These are phyloP conservation scores for Daedaleopsis nitida DNA, from an alignment of 768 basidiomycete genomes.

Conservation along the genomic window DNA sequence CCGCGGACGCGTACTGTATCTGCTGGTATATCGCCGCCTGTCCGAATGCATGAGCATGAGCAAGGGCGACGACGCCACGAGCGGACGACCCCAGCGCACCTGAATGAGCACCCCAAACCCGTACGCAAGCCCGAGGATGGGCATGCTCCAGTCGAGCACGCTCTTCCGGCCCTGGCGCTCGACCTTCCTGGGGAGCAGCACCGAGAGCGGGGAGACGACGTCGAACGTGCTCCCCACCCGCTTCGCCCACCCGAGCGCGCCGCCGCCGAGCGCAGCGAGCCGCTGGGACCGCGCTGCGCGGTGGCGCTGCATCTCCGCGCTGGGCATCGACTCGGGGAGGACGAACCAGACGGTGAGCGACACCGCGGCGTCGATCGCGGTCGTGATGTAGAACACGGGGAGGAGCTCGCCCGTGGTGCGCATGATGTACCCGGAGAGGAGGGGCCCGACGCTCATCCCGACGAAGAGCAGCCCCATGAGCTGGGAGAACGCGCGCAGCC, in stretches of 20 bases:
- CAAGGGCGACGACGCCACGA: background rate
- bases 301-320: constrained; percentile 45
- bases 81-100: constrained; percentile 39
- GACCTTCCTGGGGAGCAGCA: constrained; percentile 52
- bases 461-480: constrained; percentile 66
- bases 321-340: constrained; percentile 78
- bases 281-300: constrained; percentile 9
- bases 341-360: constrained; percentile 53
- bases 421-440: constrained; percentile 67
- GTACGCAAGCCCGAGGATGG: constrained; percentile 54
- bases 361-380: constrained; percentile 50
- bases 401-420: constrained; percentile 52
- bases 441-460: constrained; percentile 79
- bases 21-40: constrained; percentile 58
- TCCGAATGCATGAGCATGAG: background rate
- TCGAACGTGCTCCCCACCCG: constrained; percentile 42
- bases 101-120: constrained; percentile 48
- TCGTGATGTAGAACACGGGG: constrained; percentile 75
- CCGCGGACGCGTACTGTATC: constrained; percentile 64
- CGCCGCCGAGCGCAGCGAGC: background rate
- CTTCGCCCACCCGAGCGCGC: constrained; percentile 37
- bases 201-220: constrained; percentile 72
- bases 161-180: constrained; percentile 40
- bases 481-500: constrained; percentile 68
- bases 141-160: constrained; percentile 66